phyloP scores from a whole-genome alignment of 1,139 yeast genomes.

The Blastobotrys malaysiensis region DNA sequence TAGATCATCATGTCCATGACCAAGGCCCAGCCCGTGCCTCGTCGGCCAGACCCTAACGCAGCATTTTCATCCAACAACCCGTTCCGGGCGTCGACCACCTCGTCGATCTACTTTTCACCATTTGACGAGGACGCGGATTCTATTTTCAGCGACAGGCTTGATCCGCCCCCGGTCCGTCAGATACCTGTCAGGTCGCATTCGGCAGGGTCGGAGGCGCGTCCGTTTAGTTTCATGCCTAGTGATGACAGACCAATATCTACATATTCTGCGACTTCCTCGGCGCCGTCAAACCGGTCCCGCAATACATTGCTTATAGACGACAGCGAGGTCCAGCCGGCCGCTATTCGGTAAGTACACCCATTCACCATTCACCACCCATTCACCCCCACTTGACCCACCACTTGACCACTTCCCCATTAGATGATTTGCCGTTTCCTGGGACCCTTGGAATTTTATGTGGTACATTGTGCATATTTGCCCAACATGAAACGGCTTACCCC shows the following conservation, averaged over 20 bases:
- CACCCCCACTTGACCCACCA: too few species aligned
- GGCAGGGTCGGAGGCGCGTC: not conserved
- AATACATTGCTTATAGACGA: not conserved
- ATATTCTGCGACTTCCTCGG: not conserved
- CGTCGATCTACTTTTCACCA: conserved; percentile 13
- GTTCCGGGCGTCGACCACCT: conserved; percentile 21
- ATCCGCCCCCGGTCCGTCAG: conserved; percentile 1
- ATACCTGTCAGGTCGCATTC: not conserved
- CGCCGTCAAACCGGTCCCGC: conserved; percentile 3
- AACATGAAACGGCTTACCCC: too few species aligned
- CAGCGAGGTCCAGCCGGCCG: not conserved
- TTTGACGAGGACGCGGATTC: conserved; percentile 6
- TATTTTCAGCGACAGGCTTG: not conserved
- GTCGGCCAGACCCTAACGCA: conserved; percentile 10
- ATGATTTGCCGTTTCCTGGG: too few species aligned
- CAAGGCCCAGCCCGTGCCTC: conserved; percentile 8
- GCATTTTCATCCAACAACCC: conserved; percentile 27
- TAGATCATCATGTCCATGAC: conserved; percentile 9
- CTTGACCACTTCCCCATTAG: too few species aligned
- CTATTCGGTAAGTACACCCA: not conserved
- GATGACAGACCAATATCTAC: not conserved
- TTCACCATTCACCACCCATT: too few species aligned
- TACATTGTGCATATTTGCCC: too few species aligned
- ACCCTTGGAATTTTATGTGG: too few species aligned
- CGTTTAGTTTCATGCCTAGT: conserved; percentile 5